Base-by-base conservation (phyloP, 805 yeast species). In the Phaffomyces opuntiae region DNA sequence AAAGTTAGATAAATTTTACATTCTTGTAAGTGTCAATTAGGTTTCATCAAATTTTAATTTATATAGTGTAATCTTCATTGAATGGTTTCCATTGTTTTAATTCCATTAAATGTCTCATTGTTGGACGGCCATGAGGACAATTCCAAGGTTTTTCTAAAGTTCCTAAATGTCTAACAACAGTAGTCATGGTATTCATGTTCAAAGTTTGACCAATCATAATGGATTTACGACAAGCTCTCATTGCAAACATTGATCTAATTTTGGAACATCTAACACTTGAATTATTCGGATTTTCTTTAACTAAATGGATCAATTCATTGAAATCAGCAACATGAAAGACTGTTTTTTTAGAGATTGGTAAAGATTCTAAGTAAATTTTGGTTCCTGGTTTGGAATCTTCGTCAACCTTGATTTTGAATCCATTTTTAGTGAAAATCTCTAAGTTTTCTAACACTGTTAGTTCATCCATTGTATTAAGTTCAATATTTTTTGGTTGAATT, bases 51-150 rank as follows among this genome's bases (percentile, higher is more conserved):
- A 9, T 17, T 1, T n/a, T 33, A 8, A 19, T 33, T 40, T 44
- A 65, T 32, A 63, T 17, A 16, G 50, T 48, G 53, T 74, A 73
- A 53, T 78, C 83, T 3, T 64, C 66, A 9, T 54, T 54, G 51
- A 76, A 77, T 0, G 72, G 53, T 19, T 59, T 54, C 75, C 79
- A 72, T 39, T 67, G 63, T 37, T 68, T 62, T 35, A 83, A 57
- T 46, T 86, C 88, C 49, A 82, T 78, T 48, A 91, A 69, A 63
- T 91, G 97, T 45, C 99, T 74, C 84, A 93, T 80, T 1, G 99
- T 93, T 0, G 99, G 99, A 51, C 99, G 70, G 0, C 99, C 99
- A 65, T 93, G 99, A 0, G 99, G 99, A 54, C 81, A 75, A 45
- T 74, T 74, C 99, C 99, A 93, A 0, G 99, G 99, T 59, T 87